Conservation (phyloP, 345 rosid genomes). For the Populus ilicifolia region DNA sequence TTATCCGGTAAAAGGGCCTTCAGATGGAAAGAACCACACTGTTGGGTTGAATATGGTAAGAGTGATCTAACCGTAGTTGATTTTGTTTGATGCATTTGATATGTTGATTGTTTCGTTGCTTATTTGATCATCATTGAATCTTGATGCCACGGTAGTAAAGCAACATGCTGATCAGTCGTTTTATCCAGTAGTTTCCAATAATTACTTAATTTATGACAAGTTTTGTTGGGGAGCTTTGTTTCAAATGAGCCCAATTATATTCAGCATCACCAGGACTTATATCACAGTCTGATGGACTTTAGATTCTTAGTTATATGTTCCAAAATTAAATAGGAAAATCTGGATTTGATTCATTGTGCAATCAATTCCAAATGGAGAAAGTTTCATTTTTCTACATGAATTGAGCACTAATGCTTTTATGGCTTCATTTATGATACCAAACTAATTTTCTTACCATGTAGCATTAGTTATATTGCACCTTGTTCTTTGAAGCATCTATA, state of each 20-base stretch:
- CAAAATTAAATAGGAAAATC: background rate
- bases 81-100: background rate
- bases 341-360: background rate
- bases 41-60: conserved; percentile 15
- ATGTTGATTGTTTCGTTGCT: background rate
- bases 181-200: background rate
- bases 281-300: conserved; percentile 2
- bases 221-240: conserved; percentile 9
- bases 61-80: background rate
- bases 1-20: conserved; percentile 1
- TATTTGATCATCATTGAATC: background rate
- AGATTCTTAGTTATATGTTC: background rate
- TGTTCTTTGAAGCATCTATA: background rate
- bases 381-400: background rate
- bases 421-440: background rate
- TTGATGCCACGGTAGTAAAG: background rate
- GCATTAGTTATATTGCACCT: background rate
- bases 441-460: background rate
- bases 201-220: background rate
- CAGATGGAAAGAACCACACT: conserved; percentile 4
- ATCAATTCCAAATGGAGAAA: background rate
- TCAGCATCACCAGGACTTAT: background rate
- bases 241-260: background rate
- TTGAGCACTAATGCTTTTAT: background rate
- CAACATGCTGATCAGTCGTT: background rate